Percentiles rank a stretch among this genome's conserved stretches.
Conservation (phyloP, 495 filamentous ascomycete species). For the Podospora anserina region DNA sequence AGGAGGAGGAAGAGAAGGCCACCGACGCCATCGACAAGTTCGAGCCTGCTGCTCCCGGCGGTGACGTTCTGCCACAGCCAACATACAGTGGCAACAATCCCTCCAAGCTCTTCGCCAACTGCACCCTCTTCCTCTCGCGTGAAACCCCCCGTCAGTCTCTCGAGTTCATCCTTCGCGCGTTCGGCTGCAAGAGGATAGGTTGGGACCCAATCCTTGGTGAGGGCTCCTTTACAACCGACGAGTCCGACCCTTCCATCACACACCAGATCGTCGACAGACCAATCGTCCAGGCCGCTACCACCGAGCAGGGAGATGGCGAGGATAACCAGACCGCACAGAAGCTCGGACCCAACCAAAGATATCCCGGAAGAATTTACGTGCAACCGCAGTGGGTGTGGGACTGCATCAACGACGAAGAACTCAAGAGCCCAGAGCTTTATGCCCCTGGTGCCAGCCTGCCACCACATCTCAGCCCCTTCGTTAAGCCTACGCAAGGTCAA, state of each 20-base stretch:
- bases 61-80: constrained; percentile 84
- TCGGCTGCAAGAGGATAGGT: constrained; percentile 92
- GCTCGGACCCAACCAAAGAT: constrained; percentile 57
- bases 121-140: constrained; percentile 88
- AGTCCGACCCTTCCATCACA: constrained; percentile 82
- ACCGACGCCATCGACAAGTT: constrained; percentile 84
- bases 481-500: constrained; percentile 74
- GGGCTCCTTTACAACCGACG: constrained; percentile 85
- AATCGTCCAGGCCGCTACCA: constrained; percentile 59
- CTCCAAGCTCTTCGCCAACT: constrained; percentile 73
- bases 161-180: constrained; percentile 90
- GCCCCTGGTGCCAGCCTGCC: constrained; percentile 84
- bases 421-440: constrained; percentile 85
- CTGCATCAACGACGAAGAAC: constrained; percentile 80
- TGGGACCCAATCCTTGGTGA: constrained; percentile 89
- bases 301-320: constrained; percentile 54
- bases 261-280: constrained; percentile 94
- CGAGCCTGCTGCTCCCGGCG: constrained; percentile 69
- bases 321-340: constrained; percentile 55
- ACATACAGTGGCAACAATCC: constrained; percentile 54
- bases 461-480: constrained; percentile 94
- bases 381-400: constrained; percentile 99
- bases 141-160: constrained; percentile 88
- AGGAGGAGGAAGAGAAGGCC: constrained; percentile 46
- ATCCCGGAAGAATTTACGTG: constrained; percentile 85